Evolutionary conservation across 1,284 basidiomycete genomes (phyloP).

Genomic region (Neonothopanus nambi): DNA sequence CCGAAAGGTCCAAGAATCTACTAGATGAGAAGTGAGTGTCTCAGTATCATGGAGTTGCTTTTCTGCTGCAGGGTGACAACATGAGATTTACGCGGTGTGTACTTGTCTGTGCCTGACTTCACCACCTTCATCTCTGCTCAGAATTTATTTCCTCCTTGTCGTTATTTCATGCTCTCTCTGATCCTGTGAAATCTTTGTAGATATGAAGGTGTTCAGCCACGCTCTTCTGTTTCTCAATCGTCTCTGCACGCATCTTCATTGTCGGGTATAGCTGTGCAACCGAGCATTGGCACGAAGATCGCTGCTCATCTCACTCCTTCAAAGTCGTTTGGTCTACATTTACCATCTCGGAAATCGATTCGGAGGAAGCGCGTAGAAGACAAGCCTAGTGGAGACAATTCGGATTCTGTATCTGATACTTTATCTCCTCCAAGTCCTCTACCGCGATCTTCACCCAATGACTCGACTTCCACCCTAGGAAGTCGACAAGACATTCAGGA

Average conservation of each 20-base stretch:
- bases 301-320: conserved; percentile 53
- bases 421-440: conserved; percentile 27
- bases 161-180: too few species aligned
- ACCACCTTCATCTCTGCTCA: too few species aligned
- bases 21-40: conserved; percentile 11
- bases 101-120: too few species aligned
- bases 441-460: conserved; percentile 36
- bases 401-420: conserved; percentile 21
- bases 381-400: conserved; percentile 6
- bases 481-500: conserved; percentile 15
- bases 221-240: conserved; percentile 12
- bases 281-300: conserved; percentile 51
- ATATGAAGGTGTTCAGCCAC: not conserved
- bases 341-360: conserved; percentile 13
- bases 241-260: conserved; percentile 12
- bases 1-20: not conserved
- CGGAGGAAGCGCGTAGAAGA: not conserved
- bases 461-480: conserved; percentile 35
- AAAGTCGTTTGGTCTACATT: conserved; percentile 28
- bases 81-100: too few species aligned
- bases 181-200: too few species aligned
- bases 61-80: too few species aligned
- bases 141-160: too few species aligned
- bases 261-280: conserved; percentile 15
- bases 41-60: not conserved